phyloP scores from a whole-genome alignment of 129 eudicot species.

The Flaveria trinervia region DNA sequence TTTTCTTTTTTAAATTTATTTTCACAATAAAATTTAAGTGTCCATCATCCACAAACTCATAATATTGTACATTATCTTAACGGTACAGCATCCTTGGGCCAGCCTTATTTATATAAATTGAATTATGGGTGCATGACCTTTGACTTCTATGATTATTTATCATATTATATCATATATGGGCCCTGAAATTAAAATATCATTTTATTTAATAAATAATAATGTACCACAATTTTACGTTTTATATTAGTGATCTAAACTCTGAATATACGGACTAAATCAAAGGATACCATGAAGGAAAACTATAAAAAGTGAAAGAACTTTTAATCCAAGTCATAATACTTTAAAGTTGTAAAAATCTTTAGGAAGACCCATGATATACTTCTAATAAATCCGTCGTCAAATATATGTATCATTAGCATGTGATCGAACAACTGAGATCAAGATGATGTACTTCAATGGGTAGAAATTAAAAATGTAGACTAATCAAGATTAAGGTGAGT shows the following conservation, averaged over 20 bases:
- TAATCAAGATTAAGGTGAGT: neutral
- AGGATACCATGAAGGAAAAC: neutral
- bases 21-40: slow-evolving; percentile 16
- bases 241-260: neutral
- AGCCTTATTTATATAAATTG: slow-evolving; percentile 8
- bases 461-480: no score
- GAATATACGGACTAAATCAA: neutral
- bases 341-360: no score
- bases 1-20: neutral
- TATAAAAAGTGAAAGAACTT: neutral
- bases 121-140: slow-evolving; percentile 27
- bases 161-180: neutral
- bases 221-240: neutral
- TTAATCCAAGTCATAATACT: neutral
- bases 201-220: neutral
- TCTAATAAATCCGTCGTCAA: no score
- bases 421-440: neutral
- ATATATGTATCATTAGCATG: neutral
- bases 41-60: slow-evolving; percentile 20
- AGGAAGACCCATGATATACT: no score
- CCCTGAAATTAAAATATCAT: neutral
- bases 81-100: slow-evolving; percentile 27
- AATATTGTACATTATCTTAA: slow-evolving; percentile 35
- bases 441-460: neutral
- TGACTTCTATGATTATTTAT: slow-evolving; percentile 18